These are phyloP conservation scores for Sporothrix brasiliensis DNA, from an alignment of 2,329 filamentous ascomycete species.

Conservation along the genomic window DNA sequence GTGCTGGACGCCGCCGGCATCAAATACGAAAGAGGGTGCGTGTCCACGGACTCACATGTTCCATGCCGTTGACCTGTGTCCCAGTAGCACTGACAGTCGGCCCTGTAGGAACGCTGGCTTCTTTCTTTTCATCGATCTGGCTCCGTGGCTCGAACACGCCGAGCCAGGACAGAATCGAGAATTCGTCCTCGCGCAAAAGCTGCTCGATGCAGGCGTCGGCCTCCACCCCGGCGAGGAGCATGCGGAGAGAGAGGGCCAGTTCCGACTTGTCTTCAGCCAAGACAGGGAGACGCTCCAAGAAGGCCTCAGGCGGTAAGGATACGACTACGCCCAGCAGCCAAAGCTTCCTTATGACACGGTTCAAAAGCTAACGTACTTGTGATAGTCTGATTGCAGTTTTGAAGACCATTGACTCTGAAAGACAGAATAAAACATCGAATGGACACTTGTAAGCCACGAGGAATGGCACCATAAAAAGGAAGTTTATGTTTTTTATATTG, in stretches of 20 bases:
- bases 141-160: neutral
- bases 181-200: neutral
- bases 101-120: neutral
- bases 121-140: neutral
- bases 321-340: too few species aligned
- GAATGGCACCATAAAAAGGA: too few species aligned
- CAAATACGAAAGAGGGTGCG: neutral
- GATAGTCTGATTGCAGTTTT: neutral
- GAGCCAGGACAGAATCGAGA: neutral
- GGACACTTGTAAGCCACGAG: too few species aligned
- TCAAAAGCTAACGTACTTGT: too few species aligned
- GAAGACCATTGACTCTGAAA: neutral
- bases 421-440: too few species aligned
- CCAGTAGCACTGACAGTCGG: too few species aligned
- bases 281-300: neutral
- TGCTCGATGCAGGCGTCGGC: neutral
- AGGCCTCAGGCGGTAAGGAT: neutral
- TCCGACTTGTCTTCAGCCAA: neutral
- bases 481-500: too few species aligned
- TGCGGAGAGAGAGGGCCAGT: neutral
- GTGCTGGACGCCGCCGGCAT: neutral
- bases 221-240: slow-evolving; percentile 5
- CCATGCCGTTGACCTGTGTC: too few species aligned
- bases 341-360: too few species aligned
- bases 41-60: too few species aligned